Percentiles rank a stretch among this genome's conserved stretches.
Evolutionary conservation across 495 filamentous ascomycete genomes (phyloP).

Genomic region (Sordaria brevicollis): DNA sequence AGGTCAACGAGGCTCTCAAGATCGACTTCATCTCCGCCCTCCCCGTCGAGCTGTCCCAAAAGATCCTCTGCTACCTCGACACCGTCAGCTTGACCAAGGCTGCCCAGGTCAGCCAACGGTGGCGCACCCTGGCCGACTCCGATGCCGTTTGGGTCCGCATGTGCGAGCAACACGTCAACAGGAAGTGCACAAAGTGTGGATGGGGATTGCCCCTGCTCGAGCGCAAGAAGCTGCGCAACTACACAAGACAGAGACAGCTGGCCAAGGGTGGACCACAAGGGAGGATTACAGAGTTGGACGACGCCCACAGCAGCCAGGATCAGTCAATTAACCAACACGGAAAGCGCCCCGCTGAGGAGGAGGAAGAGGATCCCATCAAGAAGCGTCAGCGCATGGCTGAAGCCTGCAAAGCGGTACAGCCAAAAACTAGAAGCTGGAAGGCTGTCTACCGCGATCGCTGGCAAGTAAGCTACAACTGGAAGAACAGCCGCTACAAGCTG

Average conservation of each 20-base stretch:
- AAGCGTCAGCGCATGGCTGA: conserved; percentile 41
- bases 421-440: conserved; percentile 70
- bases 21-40: conserved; percentile 90
- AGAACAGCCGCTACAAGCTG: conserved; percentile 76
- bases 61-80: conserved; percentile 86
- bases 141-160: conserved; percentile 98
- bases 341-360: conserved; percentile 23
- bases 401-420: conserved; percentile 5
- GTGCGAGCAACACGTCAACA: conserved; percentile 94
- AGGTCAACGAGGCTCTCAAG: conserved; percentile 81
- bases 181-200: conserved; percentile 94
- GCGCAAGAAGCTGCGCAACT: conserved; percentile 73
- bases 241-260: conserved; percentile 69
- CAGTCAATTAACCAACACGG: background rate
- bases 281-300: conserved; percentile 15
- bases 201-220: conserved; percentile 90
- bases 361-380: conserved; percentile 19
- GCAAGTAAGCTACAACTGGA: conserved; percentile 68
- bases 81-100: conserved; percentile 95
- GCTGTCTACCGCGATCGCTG: conserved; percentile 36
- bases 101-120: conserved; percentile 83
- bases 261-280: conserved; percentile 21
- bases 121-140: conserved; percentile 82
- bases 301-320: conserved; percentile 1
- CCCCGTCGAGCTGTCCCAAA: conserved; percentile 83